A percentile compares a stretch with the other conserved stretches of the same genome.
Conservation (phyloP, 2,329 filamentous ascomycete species). For the Diaporthe velutina region DNA sequence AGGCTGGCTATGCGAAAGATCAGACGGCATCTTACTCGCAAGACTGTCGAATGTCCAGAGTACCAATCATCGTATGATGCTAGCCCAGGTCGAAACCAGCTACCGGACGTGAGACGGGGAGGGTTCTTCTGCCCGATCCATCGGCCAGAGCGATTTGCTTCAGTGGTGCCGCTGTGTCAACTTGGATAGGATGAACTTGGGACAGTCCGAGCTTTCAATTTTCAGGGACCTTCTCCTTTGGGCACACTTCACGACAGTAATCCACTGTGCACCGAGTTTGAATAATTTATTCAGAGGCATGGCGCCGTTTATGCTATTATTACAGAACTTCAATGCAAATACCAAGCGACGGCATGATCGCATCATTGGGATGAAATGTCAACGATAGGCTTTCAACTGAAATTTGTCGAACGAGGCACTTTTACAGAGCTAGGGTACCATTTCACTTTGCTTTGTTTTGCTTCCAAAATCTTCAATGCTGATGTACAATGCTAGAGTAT, state of each 20-base stretch:
- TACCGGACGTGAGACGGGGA: conserved; percentile 22
- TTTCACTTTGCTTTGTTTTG: neutral
- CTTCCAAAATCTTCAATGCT: neutral
- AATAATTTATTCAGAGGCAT: too few species aligned
- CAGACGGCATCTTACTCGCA: conserved; percentile 10
- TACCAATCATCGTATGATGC: conserved; percentile 26
- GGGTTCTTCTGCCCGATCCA: neutral
- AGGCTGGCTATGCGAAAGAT: conserved; percentile 11
- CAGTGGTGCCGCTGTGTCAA: conserved; percentile 10
- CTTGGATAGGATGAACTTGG: conserved; percentile 6
- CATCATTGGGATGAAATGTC: neutral
- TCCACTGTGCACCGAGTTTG: neutral
- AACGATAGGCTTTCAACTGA: neutral
- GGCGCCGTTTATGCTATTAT: neutral
- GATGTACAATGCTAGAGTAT: neutral
- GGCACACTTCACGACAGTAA: neutral
- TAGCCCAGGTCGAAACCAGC: conserved; percentile 18
- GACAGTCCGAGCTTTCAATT: conserved; percentile 6
- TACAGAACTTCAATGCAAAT: neutral
- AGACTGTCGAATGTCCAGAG: neutral
- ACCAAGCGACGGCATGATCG: neutral
- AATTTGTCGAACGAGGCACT: neutral
- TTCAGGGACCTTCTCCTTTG: conserved; percentile 14
- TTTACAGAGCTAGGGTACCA: neutral
- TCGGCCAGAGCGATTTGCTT: conserved; percentile 19